Percentiles rank a stretch among this genome's conserved stretches.
phyloP scores from a whole-genome alignment of 2,329 filamentous ascomycete genomes.

The Sclerotinia borealis region DNA sequence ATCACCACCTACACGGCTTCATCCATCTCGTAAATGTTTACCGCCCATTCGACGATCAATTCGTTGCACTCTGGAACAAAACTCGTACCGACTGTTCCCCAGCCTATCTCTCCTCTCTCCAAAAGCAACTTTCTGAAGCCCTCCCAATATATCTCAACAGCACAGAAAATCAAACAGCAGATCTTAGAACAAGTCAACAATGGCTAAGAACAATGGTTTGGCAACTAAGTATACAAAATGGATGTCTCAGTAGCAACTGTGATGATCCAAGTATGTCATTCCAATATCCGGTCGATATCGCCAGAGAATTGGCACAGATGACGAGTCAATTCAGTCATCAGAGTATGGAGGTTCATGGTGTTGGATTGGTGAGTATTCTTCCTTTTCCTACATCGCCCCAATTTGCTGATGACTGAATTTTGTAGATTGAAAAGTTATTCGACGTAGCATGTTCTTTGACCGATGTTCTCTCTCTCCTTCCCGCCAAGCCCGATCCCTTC shows the following conservation, averaged over 20 bases:
- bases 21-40: slow-evolving; percentile 57
- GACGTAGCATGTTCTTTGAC: slow-evolving; percentile 68
- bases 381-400: slow-evolving; percentile 5
- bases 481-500: slow-evolving; percentile 55
- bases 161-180: slow-evolving; percentile 47
- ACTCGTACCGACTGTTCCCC: slow-evolving; percentile 51
- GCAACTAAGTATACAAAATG: slow-evolving; percentile 54
- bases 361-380: slow-evolving; percentile 56
- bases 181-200: slow-evolving; percentile 53
- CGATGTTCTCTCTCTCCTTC: slow-evolving; percentile 64
- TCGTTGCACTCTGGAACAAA: slow-evolving; percentile 62
- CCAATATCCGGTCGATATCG: slow-evolving; percentile 56
- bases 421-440: slow-evolving; percentile 70
- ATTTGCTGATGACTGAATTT: neutral
- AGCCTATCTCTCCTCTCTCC: slow-evolving; percentile 50
- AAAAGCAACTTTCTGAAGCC: slow-evolving; percentile 56
- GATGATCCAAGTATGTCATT: slow-evolving; percentile 53
- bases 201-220: slow-evolving; percentile 60
- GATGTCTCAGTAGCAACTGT: slow-evolving; percentile 42
- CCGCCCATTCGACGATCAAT: slow-evolving; percentile 58
- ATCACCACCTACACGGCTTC: slow-evolving; percentile 49
- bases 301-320: slow-evolving; percentile 57
- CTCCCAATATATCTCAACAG: slow-evolving; percentile 46
- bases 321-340: slow-evolving; percentile 65
- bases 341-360: slow-evolving; percentile 68